These are phyloP conservation scores for Talaromyces sp. DNA, from an alignment of 2,329 filamentous ascomycete species.

Conservation along the genomic window DNA sequence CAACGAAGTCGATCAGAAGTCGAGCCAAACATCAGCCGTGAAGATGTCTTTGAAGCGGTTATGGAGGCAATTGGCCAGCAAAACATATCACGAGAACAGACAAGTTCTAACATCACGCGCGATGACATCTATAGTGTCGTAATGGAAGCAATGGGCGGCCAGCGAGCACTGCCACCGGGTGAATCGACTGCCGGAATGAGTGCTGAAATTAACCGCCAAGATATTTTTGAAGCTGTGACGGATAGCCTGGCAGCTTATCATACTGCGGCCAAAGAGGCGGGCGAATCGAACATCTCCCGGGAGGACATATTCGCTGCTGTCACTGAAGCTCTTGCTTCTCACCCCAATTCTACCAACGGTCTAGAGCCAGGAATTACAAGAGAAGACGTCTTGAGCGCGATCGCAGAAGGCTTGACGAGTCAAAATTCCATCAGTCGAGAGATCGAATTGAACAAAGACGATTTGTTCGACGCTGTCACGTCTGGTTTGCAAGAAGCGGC, in stretches of 20 bases:
- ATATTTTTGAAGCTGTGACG: constrained; percentile 57
- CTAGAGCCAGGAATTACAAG: constrained; percentile 45
- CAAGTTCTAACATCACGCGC: constrained; percentile 40
- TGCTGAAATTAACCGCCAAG: constrained; percentile 47
- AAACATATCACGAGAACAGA: not conserved
- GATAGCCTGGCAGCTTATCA: constrained; percentile 51
- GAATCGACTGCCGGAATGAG: constrained; percentile 34
- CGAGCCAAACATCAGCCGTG: constrained; percentile 20
- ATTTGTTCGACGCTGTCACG: constrained; percentile 57
- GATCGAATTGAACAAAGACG: constrained; percentile 52
- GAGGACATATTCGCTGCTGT: constrained; percentile 18
- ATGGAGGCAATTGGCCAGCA: constrained; percentile 19
- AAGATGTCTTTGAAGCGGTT: constrained; percentile 12
- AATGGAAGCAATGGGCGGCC: constrained; percentile 51
- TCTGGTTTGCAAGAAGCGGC: constrained; percentile 52
- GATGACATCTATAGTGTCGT: constrained; percentile 57
- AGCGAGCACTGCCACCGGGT: constrained; percentile 33
- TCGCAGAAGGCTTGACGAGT: constrained; percentile 54
- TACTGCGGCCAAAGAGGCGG: constrained; percentile 52
- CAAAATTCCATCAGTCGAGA: constrained; percentile 51
- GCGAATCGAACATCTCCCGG: constrained; percentile 44
- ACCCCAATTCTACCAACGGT: constrained; percentile 29
- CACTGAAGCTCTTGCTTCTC: constrained; percentile 24
- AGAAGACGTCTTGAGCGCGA: constrained; percentile 54
- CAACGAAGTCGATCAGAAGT: constrained; percentile 34